A percentile compares a stretch with the other conserved stretches of the same genome.
Conservation (phyloP, 352 stramenopile species). For the Phytophthora sp. region DNA sequence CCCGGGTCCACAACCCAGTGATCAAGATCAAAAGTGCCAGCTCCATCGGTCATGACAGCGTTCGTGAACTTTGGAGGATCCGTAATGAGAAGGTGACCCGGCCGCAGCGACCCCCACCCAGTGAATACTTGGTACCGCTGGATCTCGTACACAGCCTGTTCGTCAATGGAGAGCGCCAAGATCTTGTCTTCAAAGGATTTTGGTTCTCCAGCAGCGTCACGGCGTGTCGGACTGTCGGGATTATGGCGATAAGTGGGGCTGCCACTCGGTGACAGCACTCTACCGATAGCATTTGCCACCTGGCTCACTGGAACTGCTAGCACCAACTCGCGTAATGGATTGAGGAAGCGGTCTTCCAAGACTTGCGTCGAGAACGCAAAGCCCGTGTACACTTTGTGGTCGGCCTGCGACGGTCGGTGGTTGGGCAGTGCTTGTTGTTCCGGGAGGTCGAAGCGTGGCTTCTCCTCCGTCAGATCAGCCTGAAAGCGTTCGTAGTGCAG, state of each 20-base stretch:
- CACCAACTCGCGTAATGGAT: slow-evolving; percentile 76
- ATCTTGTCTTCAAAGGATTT: slow-evolving; percentile 75
- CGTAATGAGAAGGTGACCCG: slow-evolving; percentile 78
- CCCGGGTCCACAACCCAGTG: slow-evolving; percentile 82
- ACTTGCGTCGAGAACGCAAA: slow-evolving; percentile 87
- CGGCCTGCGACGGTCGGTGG: slow-evolving; percentile 20
- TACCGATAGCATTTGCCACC: slow-evolving; percentile 48
- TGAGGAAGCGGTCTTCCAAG: slow-evolving; percentile 81
- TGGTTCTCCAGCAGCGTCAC: slow-evolving; percentile 23
- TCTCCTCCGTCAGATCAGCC: slow-evolving; percentile 63
- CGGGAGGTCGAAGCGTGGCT: slow-evolving; percentile 66
- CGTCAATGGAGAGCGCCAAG: slow-evolving; percentile 58
- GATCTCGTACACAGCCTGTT: slow-evolving; percentile 81
- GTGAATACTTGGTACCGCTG: slow-evolving; percentile 87
- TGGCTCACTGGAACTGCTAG: slow-evolving; percentile 72
- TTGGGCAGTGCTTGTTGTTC: slow-evolving; percentile 44
- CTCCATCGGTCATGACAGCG: slow-evolving; percentile 71
- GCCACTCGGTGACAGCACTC: slow-evolving; percentile 38
- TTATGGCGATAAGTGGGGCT: slow-evolving; percentile 42
- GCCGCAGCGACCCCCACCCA: slow-evolving; percentile 78
- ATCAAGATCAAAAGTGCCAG: slow-evolving; percentile 62
- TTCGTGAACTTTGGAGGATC: slow-evolving; percentile 84
- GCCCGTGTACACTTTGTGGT: slow-evolving; percentile 73
- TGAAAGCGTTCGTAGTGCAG: slow-evolving; percentile 75
- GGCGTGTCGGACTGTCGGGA: slow-evolving; percentile 27